Base-by-base conservation (phyloP, 2,329 filamentous ascomycete species). In the Elsinoe necatrix region DNA sequence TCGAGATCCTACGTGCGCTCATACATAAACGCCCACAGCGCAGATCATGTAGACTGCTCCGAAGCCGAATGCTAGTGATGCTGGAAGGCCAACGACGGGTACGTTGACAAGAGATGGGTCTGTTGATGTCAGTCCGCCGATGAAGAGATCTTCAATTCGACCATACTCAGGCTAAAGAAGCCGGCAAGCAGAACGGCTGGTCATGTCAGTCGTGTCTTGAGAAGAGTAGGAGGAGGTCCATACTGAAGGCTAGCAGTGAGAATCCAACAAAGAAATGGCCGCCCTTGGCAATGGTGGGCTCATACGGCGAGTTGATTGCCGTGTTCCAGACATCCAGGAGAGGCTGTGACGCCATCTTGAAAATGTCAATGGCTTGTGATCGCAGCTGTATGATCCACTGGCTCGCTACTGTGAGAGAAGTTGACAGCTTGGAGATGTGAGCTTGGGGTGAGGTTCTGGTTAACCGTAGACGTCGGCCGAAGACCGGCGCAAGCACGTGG, bases 21-120 rank as follows among this genome's bases (percentile, higher is more conserved):
- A 98, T 72, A 98, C 89, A 84, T 98, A 97, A 69, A 98, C 93
- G 71, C 93, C 93, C 70, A 93, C 93, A 59, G 91, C 93, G 75
- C 93, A 98, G 75, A 98, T 97, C 86, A 96, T 95, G 75, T 93
- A 96, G 45, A 98, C 90, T 52, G 92, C 86, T 65, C 93, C 93
- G 72, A 95, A 87, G 52, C 88, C 92, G 75, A 96, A 82, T 61
- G 90, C 86, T 65, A 95, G 70, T 59, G 92, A 95, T 61, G 93
- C 91, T 41, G 93, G 92, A 61, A 95, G 71, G 59, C 89, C 92
- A 65, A 95, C 79, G 25, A 89, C 69, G 25, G 86, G 80, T 56
- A 97, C 76, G 73, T 83, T 95, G 70, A 83, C 69, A 61, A 95
- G 72, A 48, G 89, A 90, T 57, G 89, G 87, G 74, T 95, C 91